Conservation (phyloP, 2,329 filamentous ascomycete genomes). For the Raffaelea deltoideospora region DNA sequence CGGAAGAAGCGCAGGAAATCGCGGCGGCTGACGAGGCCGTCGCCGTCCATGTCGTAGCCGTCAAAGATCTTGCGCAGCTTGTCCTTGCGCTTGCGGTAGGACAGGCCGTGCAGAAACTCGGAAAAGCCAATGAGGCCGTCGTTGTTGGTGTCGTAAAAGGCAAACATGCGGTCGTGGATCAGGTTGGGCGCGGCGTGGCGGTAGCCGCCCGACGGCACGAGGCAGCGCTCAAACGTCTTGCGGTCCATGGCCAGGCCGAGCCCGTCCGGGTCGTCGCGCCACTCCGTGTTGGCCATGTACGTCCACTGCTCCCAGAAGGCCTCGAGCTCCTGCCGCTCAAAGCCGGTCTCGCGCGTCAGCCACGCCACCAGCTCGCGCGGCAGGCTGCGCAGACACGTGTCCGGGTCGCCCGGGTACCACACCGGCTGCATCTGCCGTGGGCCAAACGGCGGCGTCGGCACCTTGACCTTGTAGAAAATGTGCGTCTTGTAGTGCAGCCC, state of each 20-base stretch:
- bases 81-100: conserved; percentile 38
- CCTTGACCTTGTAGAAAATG: conserved; percentile 88
- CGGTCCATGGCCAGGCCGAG: conserved; percentile 77
- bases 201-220: conserved; percentile 72
- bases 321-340: conserved; percentile 78
- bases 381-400: conserved; percentile 52
- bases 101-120: conserved; percentile 76
- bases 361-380: conserved; percentile 51
- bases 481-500: conserved; percentile 75
- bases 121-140: conserved; percentile 84
- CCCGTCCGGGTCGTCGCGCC: conserved; percentile 63
- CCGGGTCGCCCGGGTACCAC: conserved; percentile 80
- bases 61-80: conserved; percentile 31
- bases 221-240: conserved; percentile 80
- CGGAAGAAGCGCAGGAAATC: conserved; percentile 87
- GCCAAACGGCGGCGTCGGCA: conserved; percentile 74
- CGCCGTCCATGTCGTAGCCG: conserved; percentile 79
- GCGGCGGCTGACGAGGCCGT: conserved; percentile 70
- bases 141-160: conserved; percentile 84
- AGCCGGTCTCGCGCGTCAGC: conserved; percentile 55
- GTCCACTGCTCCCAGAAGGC: conserved; percentile 96
- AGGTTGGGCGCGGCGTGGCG: conserved; percentile 69
- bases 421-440: conserved; percentile 66
- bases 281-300: conserved; percentile 78
- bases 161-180: conserved; percentile 91